phyloP scores from a whole-genome alignment of 2,329 filamentous ascomycete species.

The Aspergillus cejpii region DNA sequence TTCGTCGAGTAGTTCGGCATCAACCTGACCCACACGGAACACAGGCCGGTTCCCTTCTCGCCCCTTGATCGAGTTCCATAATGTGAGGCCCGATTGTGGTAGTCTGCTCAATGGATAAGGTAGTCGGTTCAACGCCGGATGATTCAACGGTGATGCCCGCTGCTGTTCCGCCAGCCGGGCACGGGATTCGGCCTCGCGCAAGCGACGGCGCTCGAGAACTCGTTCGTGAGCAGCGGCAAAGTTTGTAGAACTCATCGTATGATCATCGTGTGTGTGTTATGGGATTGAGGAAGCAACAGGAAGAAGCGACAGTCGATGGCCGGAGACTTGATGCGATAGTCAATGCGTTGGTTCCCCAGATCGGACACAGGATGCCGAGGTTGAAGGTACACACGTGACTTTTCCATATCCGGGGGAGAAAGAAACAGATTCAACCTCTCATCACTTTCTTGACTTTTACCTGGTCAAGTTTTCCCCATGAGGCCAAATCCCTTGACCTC shows the following conservation, averaged over 20 bases:
- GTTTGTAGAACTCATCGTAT: slow-evolving; percentile 54
- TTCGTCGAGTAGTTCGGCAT: slow-evolving; percentile 90
- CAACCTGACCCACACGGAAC: slow-evolving; percentile 91
- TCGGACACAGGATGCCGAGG: slow-evolving; percentile 14
- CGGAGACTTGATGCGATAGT: slow-evolving; percentile 5
- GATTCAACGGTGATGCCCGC: slow-evolving; percentile 45
- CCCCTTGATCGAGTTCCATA: slow-evolving; percentile 66
- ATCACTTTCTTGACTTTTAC: slow-evolving; percentile 58
- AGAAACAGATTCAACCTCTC: slow-evolving; percentile 54
- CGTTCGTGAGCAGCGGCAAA: slow-evolving; percentile 88
- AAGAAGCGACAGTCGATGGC: slow-evolving; percentile 4
- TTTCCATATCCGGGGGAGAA: too few relatives aligned
- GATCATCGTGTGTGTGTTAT: slow-evolving; percentile 27
- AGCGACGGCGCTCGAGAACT: slow-evolving; percentile 70
- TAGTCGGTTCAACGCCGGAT: slow-evolving; percentile 51
- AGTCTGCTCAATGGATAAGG: slow-evolving; percentile 58
- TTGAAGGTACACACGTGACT: slow-evolving; percentile 12
- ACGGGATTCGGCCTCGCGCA: slow-evolving; percentile 61
- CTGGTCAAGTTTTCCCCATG: slow-evolving; percentile 37
- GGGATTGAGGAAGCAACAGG: background rate
- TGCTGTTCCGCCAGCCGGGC: slow-evolving; percentile 45
- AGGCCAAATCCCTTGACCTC: slow-evolving; percentile 28
- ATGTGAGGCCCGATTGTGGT: slow-evolving; percentile 34
- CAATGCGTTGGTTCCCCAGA: slow-evolving; percentile 15
- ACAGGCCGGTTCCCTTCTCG: slow-evolving; percentile 74